Evolutionary conservation across 2,329 filamentous ascomycete genomes (phyloP), one percentile per base, ranked within the genome.

Genomic region (Sporothrix protearum): DNA sequence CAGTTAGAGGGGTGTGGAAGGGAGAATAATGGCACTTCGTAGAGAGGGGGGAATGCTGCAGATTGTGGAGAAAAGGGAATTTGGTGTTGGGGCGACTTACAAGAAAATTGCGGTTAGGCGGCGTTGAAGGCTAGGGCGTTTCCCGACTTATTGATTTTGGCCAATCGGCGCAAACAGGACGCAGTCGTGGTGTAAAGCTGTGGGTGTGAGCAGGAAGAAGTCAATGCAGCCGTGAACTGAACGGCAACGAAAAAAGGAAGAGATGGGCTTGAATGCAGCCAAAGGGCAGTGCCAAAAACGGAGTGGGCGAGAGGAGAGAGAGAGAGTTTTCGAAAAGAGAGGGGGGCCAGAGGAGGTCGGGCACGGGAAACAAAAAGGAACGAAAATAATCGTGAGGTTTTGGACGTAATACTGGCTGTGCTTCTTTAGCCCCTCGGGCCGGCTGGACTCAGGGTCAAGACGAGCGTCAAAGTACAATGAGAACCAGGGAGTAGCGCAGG

Each of bases 91-190:
- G 63, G 42, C 28, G 14, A 47, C 39, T 66, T 66, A 66, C 63
- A 66, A 8, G 19, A 19, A 47, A 30, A 45, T 45, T 63, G 33
- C 33, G 33, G 55, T 42, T 63, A 39, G 59, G 33, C 19, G 59
- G 39, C 7, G 57, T 16, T 39, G 63, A 25, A 36, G 55, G 42
- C 49, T 45, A 33, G 25, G 42, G 14, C n/a, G 36, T 19, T 69
- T 61, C n/a, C 22, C 51, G 67, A 33, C 36, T 69, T 57, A 36
- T 64, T 49, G 25, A 10, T 19, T 51, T 36, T 22, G 47, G 69
- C 71, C 71, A 73, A 71, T 71, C 55, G 71, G 63, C n/a, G 69
- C 45, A 45, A 57, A 68, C 71, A 71, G 45, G 64, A 45, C 36
- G 45, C 57, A 25, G 69, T 71, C 64, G 68, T 72, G 67, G 39